Percentiles rank a stretch among this genome's conserved stretches.
phyloP scores from a whole-genome alignment of 2,329 filamentous ascomycete genomes.

The Zarea fungicola region DNA sequence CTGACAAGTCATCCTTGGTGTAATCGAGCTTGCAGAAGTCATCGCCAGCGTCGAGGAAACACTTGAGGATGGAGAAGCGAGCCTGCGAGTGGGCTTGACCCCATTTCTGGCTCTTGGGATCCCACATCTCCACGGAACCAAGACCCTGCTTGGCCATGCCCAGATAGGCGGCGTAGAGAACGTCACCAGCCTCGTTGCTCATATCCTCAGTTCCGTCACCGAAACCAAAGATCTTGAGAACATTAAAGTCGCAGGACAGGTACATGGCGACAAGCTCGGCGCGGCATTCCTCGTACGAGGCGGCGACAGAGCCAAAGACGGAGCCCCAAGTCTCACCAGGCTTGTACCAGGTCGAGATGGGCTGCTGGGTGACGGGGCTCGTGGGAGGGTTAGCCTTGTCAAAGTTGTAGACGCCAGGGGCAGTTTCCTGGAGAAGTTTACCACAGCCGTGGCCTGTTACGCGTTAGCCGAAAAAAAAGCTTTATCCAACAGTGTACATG shows the following conservation, averaged over 20 bases:
- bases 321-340: conserved; percentile 92
- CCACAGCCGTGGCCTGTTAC: conserved; percentile 75
- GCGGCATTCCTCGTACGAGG: conserved; percentile 89
- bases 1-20: conserved; percentile 66
- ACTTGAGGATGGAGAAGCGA: conserved; percentile 79
- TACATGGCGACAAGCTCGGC: conserved; percentile 94
- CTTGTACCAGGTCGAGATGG: conserved; percentile 84
- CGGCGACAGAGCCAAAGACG: conserved; percentile 82
- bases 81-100: conserved; percentile 90
- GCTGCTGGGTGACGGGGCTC: conserved; percentile 72
- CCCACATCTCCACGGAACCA: conserved; percentile 87
- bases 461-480: no score
- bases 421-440: conserved; percentile 87
- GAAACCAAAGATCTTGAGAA: conserved; percentile 87
- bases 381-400: conserved; percentile 74
- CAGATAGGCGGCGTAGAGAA: conserved; percentile 84
- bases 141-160: conserved; percentile 93
- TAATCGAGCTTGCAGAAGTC: conserved; percentile 82
- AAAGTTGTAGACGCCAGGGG: conserved; percentile 80
- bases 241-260: conserved; percentile 80
- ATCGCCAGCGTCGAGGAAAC: conserved; percentile 78
- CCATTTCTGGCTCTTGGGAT: conserved; percentile 86
- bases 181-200: conserved; percentile 71
- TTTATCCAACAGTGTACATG: background rate
- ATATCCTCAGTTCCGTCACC: conserved; percentile 72